Base-by-base conservation (phyloP, 1,284 basidiomycete species). In the Erythrobasidium hasegawianum region DNA sequence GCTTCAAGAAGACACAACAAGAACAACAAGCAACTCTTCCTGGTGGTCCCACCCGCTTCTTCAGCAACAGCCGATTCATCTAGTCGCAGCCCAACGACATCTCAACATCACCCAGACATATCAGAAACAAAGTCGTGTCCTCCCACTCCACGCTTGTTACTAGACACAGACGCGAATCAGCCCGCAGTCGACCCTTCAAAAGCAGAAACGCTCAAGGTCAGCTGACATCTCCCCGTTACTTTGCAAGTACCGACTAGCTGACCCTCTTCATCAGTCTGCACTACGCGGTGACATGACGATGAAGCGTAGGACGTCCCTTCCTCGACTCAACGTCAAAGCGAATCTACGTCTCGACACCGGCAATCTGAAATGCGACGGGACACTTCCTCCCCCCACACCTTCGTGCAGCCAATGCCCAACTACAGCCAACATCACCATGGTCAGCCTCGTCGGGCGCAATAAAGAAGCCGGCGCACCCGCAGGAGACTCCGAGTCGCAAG, bases 81-180 rank as follows among this genome's bases (percentile, higher is more conserved):
- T 64, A n/a, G 14, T 24, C 18, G n/a, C 27, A 29, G 24, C 55
- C 22, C 11, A 14, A 20, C 62, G 18, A 52, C 45, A 40, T 50
- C 56, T 9, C 29, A 33, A 18, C 41, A 49, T 54, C 33, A 27
- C 9, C 43, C 49, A 10, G 60, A 59, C 33, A 38, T 64, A 5
- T 60, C 33, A 40, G 68, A 66, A 20, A 60, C 61, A 1, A 41
- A 52, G 16, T 69, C 68, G 24, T 69, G 68, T 43, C 68, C 68
- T 1, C 58, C 64, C 1, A 67, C 68, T 2, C 68, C 68, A 10
- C 24, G 57, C 24, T 13, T 59, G 1, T 10, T 66, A 1, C 16
- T 57, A 1, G 47, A 64, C 18, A 24, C 33, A 9, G 53, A 57
- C 18, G 33, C 22, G 22, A 40, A 24, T 38, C 45, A 64, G 16